Evolutionary conservation across 176 grass and related monocot genomes (phyloP), one percentile per base, ranked within the genome.

Genomic region (Juncus inflexus): DNA sequence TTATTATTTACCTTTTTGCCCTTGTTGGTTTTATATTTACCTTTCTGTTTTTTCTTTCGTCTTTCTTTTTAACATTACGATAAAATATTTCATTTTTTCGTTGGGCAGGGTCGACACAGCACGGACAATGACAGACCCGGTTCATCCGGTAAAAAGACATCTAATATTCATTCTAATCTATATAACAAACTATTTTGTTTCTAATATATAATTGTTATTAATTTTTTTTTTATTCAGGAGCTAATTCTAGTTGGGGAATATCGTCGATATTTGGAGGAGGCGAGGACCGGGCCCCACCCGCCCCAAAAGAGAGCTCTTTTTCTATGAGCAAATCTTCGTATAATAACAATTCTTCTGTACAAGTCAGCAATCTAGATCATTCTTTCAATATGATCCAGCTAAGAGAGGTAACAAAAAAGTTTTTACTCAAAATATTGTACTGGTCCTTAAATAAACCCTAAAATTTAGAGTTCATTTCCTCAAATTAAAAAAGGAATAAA

Each of bases 201-300:
- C 1, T 9, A 47, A 47, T 6, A 47, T 47, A 28, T 28, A 28
- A 28, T 13, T 40, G 7, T 12, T 37, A 10, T 36, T 59, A 68
- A 16, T 47, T 16, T 72, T 13, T 72, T 13, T 62, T 63, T 37
- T 60, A 28, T 28, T 28, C 19, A 6, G 37, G 37, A 66, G 12
- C 52, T 60, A 74, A 78, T 58, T 92, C 85, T 7, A 84, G 77
- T 54, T 99, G 94, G 94, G 86, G 75, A 49, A 74, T 83, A 58
- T 78, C 81, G 72, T 85, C 84, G 77, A 92, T 99, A 72, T 99
- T 92, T 78, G 77, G 75, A 55, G 73, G 71, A 59, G 91, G 63
- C 19, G 94, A 99, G 47, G 94, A 99, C 41, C 75, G 83, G 35
- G 16, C 72, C 15, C 78, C 69, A 77, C 55, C 77, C 67, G 70